phyloP scores from a whole-genome alignment of 2,329 filamentous ascomycete species.

The Cladosporium oxysporum region DNA sequence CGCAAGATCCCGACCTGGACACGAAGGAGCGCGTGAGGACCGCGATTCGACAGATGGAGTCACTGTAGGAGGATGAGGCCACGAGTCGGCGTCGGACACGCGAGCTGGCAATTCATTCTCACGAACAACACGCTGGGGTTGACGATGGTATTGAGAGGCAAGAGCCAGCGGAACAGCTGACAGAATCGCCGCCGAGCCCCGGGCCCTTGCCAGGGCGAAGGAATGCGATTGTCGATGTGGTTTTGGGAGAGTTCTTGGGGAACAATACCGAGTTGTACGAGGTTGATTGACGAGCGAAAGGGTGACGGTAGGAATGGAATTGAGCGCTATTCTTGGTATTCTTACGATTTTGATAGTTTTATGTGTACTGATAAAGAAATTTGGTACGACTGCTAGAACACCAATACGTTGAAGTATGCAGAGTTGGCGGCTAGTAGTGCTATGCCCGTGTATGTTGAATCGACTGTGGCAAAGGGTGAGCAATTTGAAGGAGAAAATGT shows the following conservation, averaged over 20 bases:
- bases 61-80: constrained; percentile 10
- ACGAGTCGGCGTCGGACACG: not conserved
- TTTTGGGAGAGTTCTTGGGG: not conserved
- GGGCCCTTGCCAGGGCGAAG: not conserved
- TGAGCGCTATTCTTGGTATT: not conserved
- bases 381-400: not conserved
- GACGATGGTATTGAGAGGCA: not conserved
- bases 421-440: not conserved
- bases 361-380: not conserved
- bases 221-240: not conserved
- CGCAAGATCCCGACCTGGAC: constrained; percentile 71
- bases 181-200: not conserved
- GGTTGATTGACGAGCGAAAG: not conserved
- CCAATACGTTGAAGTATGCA: not conserved
- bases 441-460: not conserved
- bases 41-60: constrained; percentile 68
- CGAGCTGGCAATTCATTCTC: not conserved
- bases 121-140: not conserved
- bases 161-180: not conserved
- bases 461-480: not conserved
- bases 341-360: not conserved
- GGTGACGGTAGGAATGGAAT: not conserved
- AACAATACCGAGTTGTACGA: not conserved
- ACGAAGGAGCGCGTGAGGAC: constrained; percentile 82
- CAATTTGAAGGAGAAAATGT: not conserved